Conservation (phyloP, 768 basidiomycete species). For the Kwoniella sp. region DNA sequence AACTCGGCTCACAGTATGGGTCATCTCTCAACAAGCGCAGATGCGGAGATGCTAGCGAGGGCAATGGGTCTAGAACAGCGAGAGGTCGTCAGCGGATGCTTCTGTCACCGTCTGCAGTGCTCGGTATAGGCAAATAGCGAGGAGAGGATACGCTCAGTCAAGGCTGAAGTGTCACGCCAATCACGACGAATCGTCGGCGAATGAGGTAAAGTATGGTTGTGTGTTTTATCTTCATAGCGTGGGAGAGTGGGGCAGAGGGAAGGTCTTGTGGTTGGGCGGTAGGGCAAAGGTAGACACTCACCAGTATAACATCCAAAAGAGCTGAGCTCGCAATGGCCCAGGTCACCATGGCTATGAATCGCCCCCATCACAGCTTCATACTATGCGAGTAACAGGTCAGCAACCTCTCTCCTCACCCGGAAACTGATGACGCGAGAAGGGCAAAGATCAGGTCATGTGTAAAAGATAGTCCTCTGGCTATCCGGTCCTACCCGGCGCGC, state of each 20-base stretch:
- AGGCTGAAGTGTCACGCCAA: constrained; percentile 48
- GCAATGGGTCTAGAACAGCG: too few relatives aligned
- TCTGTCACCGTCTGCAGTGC: too few relatives aligned
- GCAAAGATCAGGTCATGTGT: constrained; percentile 45
- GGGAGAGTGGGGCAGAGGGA: not conserved
- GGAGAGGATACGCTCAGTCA: constrained; percentile 41
- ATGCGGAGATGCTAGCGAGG: too few relatives aligned
- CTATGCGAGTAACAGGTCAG: too few relatives aligned
- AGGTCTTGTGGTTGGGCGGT: not conserved
- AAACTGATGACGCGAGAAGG: not conserved
- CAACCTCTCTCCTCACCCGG: not conserved
- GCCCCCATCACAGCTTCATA: too few relatives aligned
- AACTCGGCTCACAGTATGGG: constrained; percentile 4
- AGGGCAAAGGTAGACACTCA: not conserved
- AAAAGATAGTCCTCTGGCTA: constrained; percentile 37
- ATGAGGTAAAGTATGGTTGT: constrained; percentile 46
- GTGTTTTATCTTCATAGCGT: constrained; percentile 44
- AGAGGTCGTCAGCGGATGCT: too few relatives aligned
- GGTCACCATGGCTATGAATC: too few relatives aligned
- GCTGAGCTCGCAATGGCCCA: too few relatives aligned
- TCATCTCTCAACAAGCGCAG: too few relatives aligned
- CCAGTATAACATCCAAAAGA: not conserved
- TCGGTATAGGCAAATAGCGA: not conserved
- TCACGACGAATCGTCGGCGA: constrained; percentile 33
- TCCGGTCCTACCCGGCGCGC: constrained; percentile 37